These are phyloP conservation scores for Isoetes engelmannii DNA, from an alignment of 83 land plant species.

Conservation along the genomic window DNA sequence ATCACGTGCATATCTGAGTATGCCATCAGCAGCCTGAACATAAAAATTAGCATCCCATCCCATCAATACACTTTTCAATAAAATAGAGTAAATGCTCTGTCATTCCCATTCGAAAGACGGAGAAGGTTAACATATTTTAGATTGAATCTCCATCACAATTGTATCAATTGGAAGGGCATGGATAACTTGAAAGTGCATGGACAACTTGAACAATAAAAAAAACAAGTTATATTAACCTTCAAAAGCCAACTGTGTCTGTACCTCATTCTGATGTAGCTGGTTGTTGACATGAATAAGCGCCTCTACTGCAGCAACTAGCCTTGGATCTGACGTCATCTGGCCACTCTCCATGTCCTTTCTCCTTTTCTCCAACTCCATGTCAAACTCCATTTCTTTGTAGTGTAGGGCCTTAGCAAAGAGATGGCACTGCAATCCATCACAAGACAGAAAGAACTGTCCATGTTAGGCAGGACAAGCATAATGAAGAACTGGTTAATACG, in stretches of 20 bases:
- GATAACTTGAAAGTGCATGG: too few relatives aligned
- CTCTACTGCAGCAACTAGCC: conserved; percentile 76
- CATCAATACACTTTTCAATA: neutral
- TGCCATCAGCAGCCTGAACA: conserved; percentile 92
- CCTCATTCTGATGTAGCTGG: conserved; percentile 99
- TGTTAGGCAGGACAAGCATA: conserved; percentile 1
- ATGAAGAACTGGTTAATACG: neutral
- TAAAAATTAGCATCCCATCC: conserved; percentile 6
- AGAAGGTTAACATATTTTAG: too few relatives aligned
- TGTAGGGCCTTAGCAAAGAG: conserved; percentile 99
- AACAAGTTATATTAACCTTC: too few relatives aligned
- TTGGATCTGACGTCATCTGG: conserved; percentile 69
- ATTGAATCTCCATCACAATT: too few relatives aligned
- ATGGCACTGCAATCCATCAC: conserved; percentile 57
- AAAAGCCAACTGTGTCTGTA: conserved; percentile 5
- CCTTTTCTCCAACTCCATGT: conserved; percentile 48
- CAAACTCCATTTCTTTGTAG: conserved; percentile 99
- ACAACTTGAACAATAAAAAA: too few relatives aligned
- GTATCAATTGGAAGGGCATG: too few relatives aligned
- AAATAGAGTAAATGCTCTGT: too few relatives aligned
- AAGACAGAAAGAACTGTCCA: neutral
- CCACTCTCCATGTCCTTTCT: conserved; percentile 13
- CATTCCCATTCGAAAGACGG: too few relatives aligned
- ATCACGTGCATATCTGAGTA: conserved; percentile 86
- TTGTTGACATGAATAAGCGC: conserved; percentile 98